These are phyloP conservation scores for Yamadazyma conglobata DNA, from an alignment of 1,139 yeast species.

Conservation along the genomic window DNA sequence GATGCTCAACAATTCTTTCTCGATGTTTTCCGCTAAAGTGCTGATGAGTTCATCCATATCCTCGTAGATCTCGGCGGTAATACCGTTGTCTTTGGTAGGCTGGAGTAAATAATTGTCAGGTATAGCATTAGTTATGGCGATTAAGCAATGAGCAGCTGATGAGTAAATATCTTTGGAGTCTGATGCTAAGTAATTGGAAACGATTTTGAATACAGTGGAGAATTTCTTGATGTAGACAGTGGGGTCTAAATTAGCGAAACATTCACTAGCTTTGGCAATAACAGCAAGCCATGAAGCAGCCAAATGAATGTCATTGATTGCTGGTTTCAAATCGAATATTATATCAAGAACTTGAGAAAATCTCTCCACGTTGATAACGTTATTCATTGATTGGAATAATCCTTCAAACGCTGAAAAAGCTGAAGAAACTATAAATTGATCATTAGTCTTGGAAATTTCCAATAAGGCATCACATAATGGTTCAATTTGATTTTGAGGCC, in stretches of 20 bases:
- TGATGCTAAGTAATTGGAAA: conserved; percentile 61
- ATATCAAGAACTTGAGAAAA: conserved; percentile 63
- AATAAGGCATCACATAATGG: conserved; percentile 72
- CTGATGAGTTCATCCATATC: conserved; percentile 51
- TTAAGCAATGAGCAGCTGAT: conserved; percentile 83
- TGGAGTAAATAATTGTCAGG: conserved; percentile 55
- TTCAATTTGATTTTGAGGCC: conserved; percentile 75
- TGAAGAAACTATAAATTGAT: conserved; percentile 75
- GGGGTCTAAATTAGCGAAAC: conserved; percentile 63
- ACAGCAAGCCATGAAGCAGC: conserved; percentile 96
- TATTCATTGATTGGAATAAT: conserved; percentile 71
- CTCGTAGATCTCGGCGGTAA: conserved; percentile 48
- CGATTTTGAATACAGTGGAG: conserved; percentile 53
- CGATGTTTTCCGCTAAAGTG: conserved; percentile 47
- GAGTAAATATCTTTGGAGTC: conserved; percentile 64
- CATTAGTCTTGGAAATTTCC: conserved; percentile 75
- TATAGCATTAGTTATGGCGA: conserved; percentile 66
- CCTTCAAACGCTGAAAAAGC: conserved; percentile 87
- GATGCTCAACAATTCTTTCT: conserved; percentile 61
- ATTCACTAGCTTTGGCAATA: conserved; percentile 77
- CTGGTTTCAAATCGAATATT: conserved; percentile 77
- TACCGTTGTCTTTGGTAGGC: conserved; percentile 41
- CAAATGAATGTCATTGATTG: conserved; percentile 75
- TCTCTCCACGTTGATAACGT: conserved; percentile 59
- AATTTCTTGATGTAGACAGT: conserved; percentile 52